Evolutionary conservation across 768 basidiomycete genomes (phyloP), one percentile per base, ranked within the genome.

Genomic region (Suillus decipiens): DNA sequence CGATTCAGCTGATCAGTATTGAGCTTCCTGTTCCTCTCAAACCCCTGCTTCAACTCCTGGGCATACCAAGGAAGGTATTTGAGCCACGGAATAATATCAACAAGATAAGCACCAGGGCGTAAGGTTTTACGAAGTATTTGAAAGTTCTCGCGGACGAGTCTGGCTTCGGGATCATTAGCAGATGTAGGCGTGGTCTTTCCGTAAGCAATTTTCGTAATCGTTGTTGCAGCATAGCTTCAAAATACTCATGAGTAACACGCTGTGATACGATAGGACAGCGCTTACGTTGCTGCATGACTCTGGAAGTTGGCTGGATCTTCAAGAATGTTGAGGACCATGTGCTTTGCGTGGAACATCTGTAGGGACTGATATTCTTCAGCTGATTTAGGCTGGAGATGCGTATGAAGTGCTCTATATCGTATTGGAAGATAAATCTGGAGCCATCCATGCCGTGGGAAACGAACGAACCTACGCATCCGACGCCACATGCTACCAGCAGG

Each of bases 31-130:
- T 17, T 28, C 15, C 24, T 28, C 24, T 28, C 28, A 28, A 50
- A 50, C 15, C 48, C 24, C 24, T 8, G 24, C 28, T 50, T 50
- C 15, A 50, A 50, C 8, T 50, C 48, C 17, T 50, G 48, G 8
- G 24, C 48, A 50, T 50, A 28, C 48, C 48, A 50, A 28, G 48
- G 48, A 50, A 50, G 24, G 24, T 50, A 50, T 50, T 50, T 50
- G 48, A 50, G 48, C 48, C 48, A 50, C 15, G 48, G 24, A 24
- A 50, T 28, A 0, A 28, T 15, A 24, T 50, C 48, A 28, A 28
- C 48, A 15, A 50, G 24, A 50, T 50, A 50, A 17, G 48, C 48
- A 17, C 48, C 48, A 50, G 39, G 55, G 15, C 24, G 36, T 10
- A 36, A 24, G 48, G 48, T 9, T 50, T 28, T 50, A 50, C 48